Evolutionary conservation across 306 rosid genomes (phyloP).

Genomic region (Carpinus viminea): DNA sequence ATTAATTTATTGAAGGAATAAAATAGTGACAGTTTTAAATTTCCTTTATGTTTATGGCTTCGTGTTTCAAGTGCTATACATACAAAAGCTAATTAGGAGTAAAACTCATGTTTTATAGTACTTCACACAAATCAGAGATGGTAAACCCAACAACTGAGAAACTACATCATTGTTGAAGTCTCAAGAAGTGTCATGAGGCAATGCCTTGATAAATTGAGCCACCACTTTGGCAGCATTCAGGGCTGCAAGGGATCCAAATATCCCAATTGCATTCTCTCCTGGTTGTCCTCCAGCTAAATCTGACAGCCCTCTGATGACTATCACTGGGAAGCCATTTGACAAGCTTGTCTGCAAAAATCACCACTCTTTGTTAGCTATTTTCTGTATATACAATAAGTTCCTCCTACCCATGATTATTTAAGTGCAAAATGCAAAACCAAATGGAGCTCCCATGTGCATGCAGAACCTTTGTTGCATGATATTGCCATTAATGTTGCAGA

Average conservation of each 20-base stretch:
- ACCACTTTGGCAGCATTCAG: constrained; percentile 39
- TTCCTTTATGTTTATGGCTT: neutral
- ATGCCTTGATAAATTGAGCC: constrained; percentile 27
- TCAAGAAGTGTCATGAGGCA: neutral
- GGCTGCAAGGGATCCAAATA: constrained; percentile 54
- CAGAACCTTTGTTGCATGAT: too few species aligned
- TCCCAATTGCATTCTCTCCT: constrained; percentile 32
- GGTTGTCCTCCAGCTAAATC: constrained; percentile 53
- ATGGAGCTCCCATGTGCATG: too few species aligned
- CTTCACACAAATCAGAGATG: neutral
- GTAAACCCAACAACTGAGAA: neutral
- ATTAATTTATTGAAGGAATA: too few species aligned
- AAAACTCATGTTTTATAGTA: neutral
- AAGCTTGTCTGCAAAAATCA: constrained; percentile 43
- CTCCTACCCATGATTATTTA: neutral
- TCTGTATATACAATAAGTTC: neutral
- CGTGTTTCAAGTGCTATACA: neutral
- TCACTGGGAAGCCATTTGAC: constrained; percentile 48
- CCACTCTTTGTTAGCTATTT: neutral
- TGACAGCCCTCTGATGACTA: constrained; percentile 52
- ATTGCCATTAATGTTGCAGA: too few species aligned
- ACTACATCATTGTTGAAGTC: neutral
- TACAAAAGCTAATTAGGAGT: neutral
- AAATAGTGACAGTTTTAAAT: neutral
- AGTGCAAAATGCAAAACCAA: neutral